Evolutionary conservation across 2,329 filamentous ascomycete genomes (phyloP).

Genomic region (Xylaria polymorpha): DNA sequence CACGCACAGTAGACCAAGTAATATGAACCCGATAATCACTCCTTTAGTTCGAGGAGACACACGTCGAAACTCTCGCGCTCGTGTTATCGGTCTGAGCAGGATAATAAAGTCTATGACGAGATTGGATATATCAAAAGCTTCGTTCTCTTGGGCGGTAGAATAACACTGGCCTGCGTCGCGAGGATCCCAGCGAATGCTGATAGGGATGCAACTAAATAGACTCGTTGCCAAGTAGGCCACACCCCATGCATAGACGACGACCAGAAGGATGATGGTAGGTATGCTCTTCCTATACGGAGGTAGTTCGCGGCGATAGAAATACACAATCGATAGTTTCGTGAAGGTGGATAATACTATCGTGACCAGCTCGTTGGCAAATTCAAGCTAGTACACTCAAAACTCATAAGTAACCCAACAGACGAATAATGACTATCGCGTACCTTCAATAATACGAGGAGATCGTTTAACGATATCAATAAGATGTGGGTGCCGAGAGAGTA

Average conservation of each 20-base stretch:
- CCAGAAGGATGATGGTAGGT: slow-evolving; percentile 4
- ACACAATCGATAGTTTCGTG: slow-evolving; percentile 13
- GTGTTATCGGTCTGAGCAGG: slow-evolving; percentile 1
- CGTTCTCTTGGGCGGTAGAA: slow-evolving; percentile 2
- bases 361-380: background rate
- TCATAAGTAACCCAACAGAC: slow-evolving; percentile 10
- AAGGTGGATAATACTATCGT: slow-evolving; percentile 6
- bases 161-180: background rate
- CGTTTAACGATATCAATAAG: background rate
- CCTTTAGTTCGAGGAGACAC: background rate
- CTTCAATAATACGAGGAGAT: slow-evolving; percentile 1
- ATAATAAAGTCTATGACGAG: slow-evolving; percentile 1
- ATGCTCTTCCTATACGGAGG: slow-evolving; percentile 9
- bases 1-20: slow-evolving; percentile 1
- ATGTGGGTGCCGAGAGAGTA: slow-evolving; percentile 2
- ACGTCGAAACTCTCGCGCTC: slow-evolving; percentile 3
- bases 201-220: slow-evolving; percentile 13
- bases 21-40: background rate
- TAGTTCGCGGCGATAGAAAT: slow-evolving; percentile 18
- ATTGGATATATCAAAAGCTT: slow-evolving; percentile 16
- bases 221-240: slow-evolving; percentile 1
- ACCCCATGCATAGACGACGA: slow-evolving; percentile 18
- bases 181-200: background rate
- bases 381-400: slow-evolving; percentile 4
- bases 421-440: background rate